A percentile compares a stretch with the other conserved stretches of the same genome.
These are phyloP conservation scores for Mortierella hygrophila DNA, from an alignment of 192 early-diverging fungal genomes.

Conservation along the genomic window DNA sequence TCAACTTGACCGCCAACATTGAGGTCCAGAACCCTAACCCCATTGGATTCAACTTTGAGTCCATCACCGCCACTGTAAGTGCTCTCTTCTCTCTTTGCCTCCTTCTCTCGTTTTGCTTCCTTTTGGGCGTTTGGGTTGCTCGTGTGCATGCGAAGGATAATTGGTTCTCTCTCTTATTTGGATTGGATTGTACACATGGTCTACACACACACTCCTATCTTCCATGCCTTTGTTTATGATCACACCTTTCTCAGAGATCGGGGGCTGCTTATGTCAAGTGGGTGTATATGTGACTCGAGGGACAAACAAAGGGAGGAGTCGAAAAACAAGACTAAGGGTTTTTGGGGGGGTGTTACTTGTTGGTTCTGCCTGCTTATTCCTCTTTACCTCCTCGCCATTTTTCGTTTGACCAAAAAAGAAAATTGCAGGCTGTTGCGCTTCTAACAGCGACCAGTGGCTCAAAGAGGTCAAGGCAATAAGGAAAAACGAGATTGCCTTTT, in stretches of 20 bases:
- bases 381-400: too few relatives aligned
- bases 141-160: not conserved
- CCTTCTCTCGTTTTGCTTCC: not conserved
- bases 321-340: not conserved
- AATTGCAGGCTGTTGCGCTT: not conserved
- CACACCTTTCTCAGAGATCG: slow-evolving; percentile 6
- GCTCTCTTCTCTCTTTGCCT: not conserved
- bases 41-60: slow-evolving; percentile 59
- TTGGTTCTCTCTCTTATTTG: not conserved
- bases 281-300: not conserved
- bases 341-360: not conserved
- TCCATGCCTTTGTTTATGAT: slow-evolving; percentile 1
- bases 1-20: slow-evolving; percentile 53
- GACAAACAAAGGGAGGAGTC: not conserved
- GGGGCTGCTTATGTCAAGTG: not conserved
- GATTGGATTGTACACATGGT: not conserved
- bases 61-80: slow-evolving; percentile 63
- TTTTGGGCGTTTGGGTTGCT: not conserved
- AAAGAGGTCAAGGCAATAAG: not conserved
- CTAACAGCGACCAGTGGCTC: not conserved
- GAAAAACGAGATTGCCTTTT: not conserved
- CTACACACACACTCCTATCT: not conserved
- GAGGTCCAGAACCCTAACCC: slow-evolving; percentile 64
- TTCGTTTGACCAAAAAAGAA: not conserved
- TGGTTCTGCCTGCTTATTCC: not conserved